These are phyloP conservation scores for Hericium alpestre DNA, from an alignment of 768 basidiomycete species.

Conservation along the genomic window DNA sequence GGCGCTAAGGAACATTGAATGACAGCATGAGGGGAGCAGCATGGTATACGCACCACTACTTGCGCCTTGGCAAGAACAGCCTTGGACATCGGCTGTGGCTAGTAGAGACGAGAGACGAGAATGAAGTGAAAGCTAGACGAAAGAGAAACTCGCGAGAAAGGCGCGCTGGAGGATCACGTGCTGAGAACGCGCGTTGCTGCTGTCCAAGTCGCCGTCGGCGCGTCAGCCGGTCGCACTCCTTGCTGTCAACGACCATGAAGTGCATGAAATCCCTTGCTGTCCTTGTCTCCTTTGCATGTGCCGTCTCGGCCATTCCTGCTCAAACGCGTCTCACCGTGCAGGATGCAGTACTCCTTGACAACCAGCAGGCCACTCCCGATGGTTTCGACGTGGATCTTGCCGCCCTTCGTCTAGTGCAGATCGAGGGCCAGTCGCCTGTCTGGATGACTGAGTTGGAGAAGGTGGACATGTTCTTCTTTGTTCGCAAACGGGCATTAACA, in stretches of 20 bases:
- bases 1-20: constrained; percentile 37
- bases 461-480: constrained; percentile 27
- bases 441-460: constrained; percentile 90
- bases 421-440: constrained; percentile 57
- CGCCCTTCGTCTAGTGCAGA: constrained; percentile 63
- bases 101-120: background rate
- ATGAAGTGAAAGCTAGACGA: background rate
- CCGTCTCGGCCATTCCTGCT: constrained; percentile 33
- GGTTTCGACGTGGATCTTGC: constrained; percentile 54
- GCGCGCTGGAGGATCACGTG: background rate
- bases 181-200: background rate
- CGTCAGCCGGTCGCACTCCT: background rate
- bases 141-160: constrained; percentile 1
- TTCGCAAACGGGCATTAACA: background rate
- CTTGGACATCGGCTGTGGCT: constrained; percentile 48
- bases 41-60: constrained; percentile 50
- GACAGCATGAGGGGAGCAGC: constrained; percentile 4
- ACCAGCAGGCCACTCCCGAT: background rate
- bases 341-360: background rate
- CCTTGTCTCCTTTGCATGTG: constrained; percentile 34
- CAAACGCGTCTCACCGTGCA: constrained; percentile 1
- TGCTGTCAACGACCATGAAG: constrained; percentile 27
- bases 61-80: constrained; percentile 55
- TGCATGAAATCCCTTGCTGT: constrained; percentile 31
- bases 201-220: background rate